Percentiles rank a stretch among this genome's conserved stretches.
Conservation (phyloP, 1,284 basidiomycete species). For the Dichomitus squalens region DNA sequence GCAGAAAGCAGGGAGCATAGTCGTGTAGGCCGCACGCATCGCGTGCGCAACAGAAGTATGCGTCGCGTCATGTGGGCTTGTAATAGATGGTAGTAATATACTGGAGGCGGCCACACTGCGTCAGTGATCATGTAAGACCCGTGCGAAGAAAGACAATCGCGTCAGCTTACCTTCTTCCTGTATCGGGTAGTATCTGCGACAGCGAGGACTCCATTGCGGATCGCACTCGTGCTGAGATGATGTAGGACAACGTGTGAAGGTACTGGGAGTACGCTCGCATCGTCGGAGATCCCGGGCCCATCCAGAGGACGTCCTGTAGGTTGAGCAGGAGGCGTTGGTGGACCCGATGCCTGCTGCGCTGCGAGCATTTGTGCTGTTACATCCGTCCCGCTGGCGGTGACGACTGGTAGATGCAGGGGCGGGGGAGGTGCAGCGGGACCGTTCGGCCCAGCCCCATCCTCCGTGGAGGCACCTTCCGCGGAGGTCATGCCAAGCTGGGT, state of each 20-base stretch:
- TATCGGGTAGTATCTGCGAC: conserved; percentile 95
- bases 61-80: conserved; percentile 49
- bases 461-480: conserved; percentile 12
- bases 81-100: conserved; percentile 72
- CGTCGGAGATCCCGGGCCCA: conserved; percentile 70
- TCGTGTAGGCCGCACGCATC: not conserved
- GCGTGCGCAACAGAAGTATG: not conserved
- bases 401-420: conserved; percentile 37
- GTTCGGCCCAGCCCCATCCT: conserved; percentile 13
- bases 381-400: conserved; percentile 48
- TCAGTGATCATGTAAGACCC: conserved; percentile 10
- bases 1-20: not conserved
- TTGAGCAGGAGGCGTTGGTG: conserved; percentile 18
- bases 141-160: not conserved
- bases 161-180: conserved; percentile 77
- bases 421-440: conserved; percentile 13
- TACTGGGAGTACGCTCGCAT: conserved; percentile 91
- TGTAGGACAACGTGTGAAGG: conserved; percentile 95
- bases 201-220: conserved; percentile 91
- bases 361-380: conserved; percentile 30
- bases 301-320: conserved; percentile 30
- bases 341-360: no score
- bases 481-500: conserved; percentile 33
- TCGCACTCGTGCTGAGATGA: conserved; percentile 95
- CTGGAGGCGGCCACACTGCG: conserved; percentile 32